Evolutionary conservation across 179 eudicot genomes (phyloP).

Genomic region (Amaranthus tricolor): DNA sequence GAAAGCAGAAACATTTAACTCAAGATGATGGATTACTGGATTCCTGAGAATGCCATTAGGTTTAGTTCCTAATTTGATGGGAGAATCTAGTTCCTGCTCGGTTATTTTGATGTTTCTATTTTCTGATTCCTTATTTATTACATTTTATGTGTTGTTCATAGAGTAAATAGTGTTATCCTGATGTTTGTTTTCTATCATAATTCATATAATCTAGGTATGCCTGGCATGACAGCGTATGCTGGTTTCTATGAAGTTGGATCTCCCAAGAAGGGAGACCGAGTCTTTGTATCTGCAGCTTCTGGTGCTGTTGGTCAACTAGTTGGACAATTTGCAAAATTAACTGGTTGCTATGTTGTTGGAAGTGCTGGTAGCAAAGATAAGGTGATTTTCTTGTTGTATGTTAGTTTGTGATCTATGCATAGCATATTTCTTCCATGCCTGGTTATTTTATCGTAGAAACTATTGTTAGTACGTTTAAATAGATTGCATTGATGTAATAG

Average conservation of each 20-base stretch:
- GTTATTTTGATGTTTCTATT: no score
- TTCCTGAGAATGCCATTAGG: no score
- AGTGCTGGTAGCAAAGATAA: constrained; percentile 61
- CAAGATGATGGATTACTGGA: no score
- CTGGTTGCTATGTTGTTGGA: constrained; percentile 70
- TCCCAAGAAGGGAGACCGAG: constrained; percentile 32
- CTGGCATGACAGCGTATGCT: constrained; percentile 32
- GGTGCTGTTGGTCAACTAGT: constrained; percentile 66
- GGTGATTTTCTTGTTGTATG: constrained; percentile 22
- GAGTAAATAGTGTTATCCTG: no score
- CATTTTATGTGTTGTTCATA: no score
- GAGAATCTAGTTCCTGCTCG: no score
- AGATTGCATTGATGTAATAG: no score
- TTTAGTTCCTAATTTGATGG: no score
- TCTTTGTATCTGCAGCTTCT: constrained; percentile 38
- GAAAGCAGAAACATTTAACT: no score
- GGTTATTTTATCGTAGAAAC: neutral
- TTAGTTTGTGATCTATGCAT: neutral
- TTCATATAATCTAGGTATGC: constrained; percentile 23
- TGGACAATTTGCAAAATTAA: constrained; percentile 60
- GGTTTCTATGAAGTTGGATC: constrained; percentile 29
- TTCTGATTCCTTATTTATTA: no score
- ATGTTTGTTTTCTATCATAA: neutral
- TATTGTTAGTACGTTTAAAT: no score
- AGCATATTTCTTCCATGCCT: neutral